These are phyloP conservation scores for Carnegiea gigantea DNA, from an alignment of 179 eudicot species.

Conservation along the genomic window DNA sequence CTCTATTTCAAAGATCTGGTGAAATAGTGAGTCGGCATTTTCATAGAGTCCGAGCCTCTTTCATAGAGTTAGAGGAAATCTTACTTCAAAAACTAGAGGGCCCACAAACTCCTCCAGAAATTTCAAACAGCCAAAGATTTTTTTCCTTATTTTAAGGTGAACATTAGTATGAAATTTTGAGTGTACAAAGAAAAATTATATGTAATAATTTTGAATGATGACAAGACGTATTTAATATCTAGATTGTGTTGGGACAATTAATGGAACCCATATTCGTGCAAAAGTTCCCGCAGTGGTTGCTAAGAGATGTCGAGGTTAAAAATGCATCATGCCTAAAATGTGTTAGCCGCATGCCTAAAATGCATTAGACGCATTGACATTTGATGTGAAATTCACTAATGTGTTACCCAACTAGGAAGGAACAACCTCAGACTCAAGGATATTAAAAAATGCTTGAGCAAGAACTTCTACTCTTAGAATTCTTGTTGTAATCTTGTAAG, in stretches of 20 bases:
- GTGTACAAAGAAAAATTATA: too few relatives aligned
- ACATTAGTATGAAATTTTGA: too few relatives aligned
- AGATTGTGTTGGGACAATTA: background rate
- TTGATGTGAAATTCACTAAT: background rate
- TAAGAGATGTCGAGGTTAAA: background rate
- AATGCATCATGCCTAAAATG: background rate
- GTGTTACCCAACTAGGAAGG: background rate
- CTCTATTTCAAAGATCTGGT: background rate
- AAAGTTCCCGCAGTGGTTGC: background rate
- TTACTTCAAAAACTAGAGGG: background rate
- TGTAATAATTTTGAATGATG: too few relatives aligned
- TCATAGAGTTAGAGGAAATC: background rate
- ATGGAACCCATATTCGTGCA: background rate
- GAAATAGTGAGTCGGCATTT: background rate
- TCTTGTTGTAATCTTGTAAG: background rate
- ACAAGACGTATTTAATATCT: too few relatives aligned
- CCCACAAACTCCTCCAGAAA: background rate
- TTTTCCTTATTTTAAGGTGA: background rate
- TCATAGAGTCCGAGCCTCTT: background rate
- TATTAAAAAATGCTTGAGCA: background rate
- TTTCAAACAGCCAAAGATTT: background rate
- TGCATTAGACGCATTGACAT: background rate
- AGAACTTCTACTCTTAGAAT: background rate
- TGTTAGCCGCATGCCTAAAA: background rate
- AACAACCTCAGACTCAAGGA: background rate